Evolutionary conservation across 306 rosid genomes (phyloP).

Genomic region (Lathyrus tuberosus): DNA sequence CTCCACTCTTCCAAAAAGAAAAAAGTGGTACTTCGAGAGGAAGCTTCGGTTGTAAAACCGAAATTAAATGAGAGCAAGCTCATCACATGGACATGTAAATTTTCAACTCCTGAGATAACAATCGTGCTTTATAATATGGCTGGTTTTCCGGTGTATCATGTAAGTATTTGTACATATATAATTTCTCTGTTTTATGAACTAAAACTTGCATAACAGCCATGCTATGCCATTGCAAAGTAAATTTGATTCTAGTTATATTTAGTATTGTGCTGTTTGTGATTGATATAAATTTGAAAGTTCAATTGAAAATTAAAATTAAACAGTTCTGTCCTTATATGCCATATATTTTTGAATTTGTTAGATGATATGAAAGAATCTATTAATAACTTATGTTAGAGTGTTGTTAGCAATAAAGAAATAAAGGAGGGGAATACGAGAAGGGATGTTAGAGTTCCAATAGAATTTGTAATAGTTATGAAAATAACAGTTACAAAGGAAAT

Average conservation of each 20-base stretch:
- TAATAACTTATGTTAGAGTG: slow-evolving; percentile 1
- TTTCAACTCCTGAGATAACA: slow-evolving; percentile 80
- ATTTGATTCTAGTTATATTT: neutral
- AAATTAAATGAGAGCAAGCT: slow-evolving; percentile 57
- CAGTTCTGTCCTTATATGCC: neutral
- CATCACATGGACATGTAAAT: slow-evolving; percentile 79
- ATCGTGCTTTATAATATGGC: slow-evolving; percentile 58
- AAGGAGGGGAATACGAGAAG: neutral
- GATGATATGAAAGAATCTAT: slow-evolving; percentile 1
- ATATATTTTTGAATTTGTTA: neutral
- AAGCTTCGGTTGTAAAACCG: slow-evolving; percentile 57
- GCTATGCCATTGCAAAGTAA: neutral
- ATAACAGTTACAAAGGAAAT: neutral
- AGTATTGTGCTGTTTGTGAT: neutral
- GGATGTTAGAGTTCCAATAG: neutral
- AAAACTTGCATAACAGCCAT: slow-evolving; percentile 3
- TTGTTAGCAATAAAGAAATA: too few species aligned
- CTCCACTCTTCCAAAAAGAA: slow-evolving; percentile 68
- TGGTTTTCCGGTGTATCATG: slow-evolving; percentile 72
- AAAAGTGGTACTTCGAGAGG: slow-evolving; percentile 75
- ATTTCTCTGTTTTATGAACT: slow-evolving; percentile 33
- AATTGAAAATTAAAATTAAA: neutral
- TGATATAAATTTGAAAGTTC: neutral
- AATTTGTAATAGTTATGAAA: neutral
- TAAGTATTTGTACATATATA: slow-evolving; percentile 49